These are phyloP conservation scores for Rhodocollybia butyracea DNA, from an alignment of 768 basidiomycete genomes.

Conservation along the genomic window DNA sequence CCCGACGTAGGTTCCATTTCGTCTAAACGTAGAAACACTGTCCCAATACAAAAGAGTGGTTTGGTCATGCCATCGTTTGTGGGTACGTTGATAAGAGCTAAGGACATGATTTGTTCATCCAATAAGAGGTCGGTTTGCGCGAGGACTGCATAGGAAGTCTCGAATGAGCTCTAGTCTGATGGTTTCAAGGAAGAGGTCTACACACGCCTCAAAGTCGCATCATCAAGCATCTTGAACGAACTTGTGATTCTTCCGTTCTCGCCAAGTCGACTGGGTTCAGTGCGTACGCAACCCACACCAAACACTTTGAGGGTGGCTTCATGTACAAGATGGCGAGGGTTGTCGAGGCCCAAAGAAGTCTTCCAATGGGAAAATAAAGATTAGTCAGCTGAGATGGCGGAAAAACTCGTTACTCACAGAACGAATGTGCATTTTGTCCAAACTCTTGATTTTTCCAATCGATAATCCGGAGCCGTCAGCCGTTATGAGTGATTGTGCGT, in stretches of 20 bases:
- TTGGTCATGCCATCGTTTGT: slow-evolving; percentile 21
- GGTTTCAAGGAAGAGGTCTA: slow-evolving; percentile 9
- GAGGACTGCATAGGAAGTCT: neutral
- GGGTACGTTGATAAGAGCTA: slow-evolving; percentile 33
- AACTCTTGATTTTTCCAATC: slow-evolving; percentile 63
- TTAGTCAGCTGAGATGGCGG: neutral
- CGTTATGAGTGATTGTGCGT: slow-evolving; percentile 55
- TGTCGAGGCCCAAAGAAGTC: slow-evolving; percentile 71
- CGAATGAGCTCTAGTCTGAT: neutral
- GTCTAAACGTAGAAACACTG: slow-evolving; percentile 34
- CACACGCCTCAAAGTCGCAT: slow-evolving; percentile 57
- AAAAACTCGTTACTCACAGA: slow-evolving; percentile 56
- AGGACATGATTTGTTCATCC: slow-evolving; percentile 63
- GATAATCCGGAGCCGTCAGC: slow-evolving; percentile 50
- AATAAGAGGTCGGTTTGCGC: slow-evolving; percentile 33
- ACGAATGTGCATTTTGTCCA: slow-evolving; percentile 80
- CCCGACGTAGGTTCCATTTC: slow-evolving; percentile 56
- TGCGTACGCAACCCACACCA: slow-evolving; percentile 61
- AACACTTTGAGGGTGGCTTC: slow-evolving; percentile 52
- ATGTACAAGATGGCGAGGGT: slow-evolving; percentile 67
- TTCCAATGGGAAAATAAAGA: slow-evolving; percentile 23
- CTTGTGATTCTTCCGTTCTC: slow-evolving; percentile 36
- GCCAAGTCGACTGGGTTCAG: slow-evolving; percentile 51
- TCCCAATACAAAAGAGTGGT: slow-evolving; percentile 50
- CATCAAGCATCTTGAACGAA: slow-evolving; percentile 66